These are phyloP conservation scores for Xerocomus nothofagi DNA, from an alignment of 1,284 basidiomycete species.

Conservation along the genomic window DNA sequence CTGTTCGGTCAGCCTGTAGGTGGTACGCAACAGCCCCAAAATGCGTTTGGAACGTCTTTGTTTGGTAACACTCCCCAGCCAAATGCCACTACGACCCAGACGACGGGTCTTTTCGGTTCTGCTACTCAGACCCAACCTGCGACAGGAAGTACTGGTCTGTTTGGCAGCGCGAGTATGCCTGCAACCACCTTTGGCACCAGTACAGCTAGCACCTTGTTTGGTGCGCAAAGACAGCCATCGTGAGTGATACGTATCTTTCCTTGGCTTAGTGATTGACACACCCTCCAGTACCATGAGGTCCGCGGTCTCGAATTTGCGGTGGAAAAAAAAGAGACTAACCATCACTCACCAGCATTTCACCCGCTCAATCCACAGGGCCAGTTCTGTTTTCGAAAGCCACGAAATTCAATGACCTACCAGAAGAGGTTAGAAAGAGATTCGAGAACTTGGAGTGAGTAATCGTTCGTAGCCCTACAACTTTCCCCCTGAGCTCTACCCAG, in stretches of 20 bases:
- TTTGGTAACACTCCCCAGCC: slow-evolving; percentile 22
- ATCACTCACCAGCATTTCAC: slow-evolving; percentile 21
- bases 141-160: slow-evolving; percentile 23
- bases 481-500: slow-evolving; percentile 37
- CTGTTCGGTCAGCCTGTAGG: slow-evolving; percentile 28
- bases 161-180: slow-evolving; percentile 33
- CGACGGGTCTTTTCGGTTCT: slow-evolving; percentile 26
- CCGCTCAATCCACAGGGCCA: slow-evolving; percentile 36
- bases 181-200: slow-evolving; percentile 19
- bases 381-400: slow-evolving; percentile 69
- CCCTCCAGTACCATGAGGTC: slow-evolving; percentile 29
- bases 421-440: slow-evolving; percentile 60
- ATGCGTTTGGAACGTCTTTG: slow-evolving; percentile 33
- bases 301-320: background rate
- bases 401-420: slow-evolving; percentile 83
- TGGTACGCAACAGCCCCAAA: slow-evolving; percentile 34
- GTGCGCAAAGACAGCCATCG: slow-evolving; percentile 39
- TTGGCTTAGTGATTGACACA: slow-evolving; percentile 2
- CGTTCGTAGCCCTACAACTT: background rate
- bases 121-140: slow-evolving; percentile 29
- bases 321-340: background rate
- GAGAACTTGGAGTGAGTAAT: slow-evolving; percentile 67
- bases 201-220: slow-evolving; percentile 39
- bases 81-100: slow-evolving; percentile 15
- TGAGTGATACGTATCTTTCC: slow-evolving; percentile 14